phyloP scores from a whole-genome alignment of 305 asterid genomes.

The Fraxinus platypoda region DNA sequence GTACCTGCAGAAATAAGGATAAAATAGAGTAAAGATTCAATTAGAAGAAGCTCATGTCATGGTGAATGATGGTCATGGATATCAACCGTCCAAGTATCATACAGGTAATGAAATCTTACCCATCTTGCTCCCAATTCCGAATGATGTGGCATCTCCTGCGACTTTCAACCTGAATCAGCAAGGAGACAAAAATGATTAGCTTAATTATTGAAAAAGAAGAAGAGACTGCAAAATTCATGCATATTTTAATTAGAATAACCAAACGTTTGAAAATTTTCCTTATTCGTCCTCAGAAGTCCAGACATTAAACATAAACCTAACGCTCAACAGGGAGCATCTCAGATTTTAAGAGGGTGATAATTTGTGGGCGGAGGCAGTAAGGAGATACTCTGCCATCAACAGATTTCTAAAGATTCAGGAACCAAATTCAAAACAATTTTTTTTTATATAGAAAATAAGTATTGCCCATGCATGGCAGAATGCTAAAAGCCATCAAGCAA shows the following conservation, averaged over 20 bases:
- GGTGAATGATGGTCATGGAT: not conserved
- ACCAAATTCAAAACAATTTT: not conserved
- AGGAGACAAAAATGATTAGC: conserved; percentile 19
- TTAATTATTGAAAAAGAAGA: conserved; percentile 5
- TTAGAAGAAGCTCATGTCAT: conserved; percentile 16
- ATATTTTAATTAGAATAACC: conserved; percentile 1
- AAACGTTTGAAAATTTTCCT: not conserved
- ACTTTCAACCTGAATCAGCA: conserved; percentile 76
- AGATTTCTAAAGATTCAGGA: not conserved
- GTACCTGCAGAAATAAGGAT: conserved; percentile 54
- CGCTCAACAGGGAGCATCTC: conserved; percentile 4
- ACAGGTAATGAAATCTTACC: conserved; percentile 47
- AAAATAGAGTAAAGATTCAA: conserved; percentile 17
- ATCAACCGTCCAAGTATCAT: conserved; percentile 6
- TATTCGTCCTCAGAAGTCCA: not conserved
- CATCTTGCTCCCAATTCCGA: conserved; percentile 93
- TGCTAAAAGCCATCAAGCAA: not conserved
- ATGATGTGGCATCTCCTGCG: conserved; percentile 81
- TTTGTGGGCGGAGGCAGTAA: not conserved
- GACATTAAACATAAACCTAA: not conserved
- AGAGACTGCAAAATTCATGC: not conserved
- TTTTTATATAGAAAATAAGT: not conserved
- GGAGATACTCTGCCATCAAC: conserved; percentile 1
- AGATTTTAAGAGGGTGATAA: not conserved
- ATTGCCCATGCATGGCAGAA: not conserved